Evolutionary conservation across 768 basidiomycete genomes (phyloP).

Genomic region (Auricularia heimuer): DNA sequence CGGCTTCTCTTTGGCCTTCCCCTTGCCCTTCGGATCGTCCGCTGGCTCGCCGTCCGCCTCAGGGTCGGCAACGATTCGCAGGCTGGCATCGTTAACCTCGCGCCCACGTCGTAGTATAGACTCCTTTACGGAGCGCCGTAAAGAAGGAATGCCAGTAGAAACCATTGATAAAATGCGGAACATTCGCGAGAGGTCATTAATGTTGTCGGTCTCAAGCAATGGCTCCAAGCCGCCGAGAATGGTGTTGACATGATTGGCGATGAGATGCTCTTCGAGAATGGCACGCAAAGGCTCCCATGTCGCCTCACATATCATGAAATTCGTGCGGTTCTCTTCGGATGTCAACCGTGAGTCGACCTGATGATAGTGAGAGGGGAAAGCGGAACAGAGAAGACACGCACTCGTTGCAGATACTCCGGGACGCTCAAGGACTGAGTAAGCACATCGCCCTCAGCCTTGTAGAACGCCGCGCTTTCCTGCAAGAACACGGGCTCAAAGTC

Average conservation of each 20-base stretch:
- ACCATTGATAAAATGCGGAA: conserved; percentile 68
- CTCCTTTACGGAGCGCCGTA: conserved; percentile 60
- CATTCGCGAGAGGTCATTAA: conserved; percentile 66
- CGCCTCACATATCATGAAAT: conserved; percentile 66
- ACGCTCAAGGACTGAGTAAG: conserved; percentile 70
- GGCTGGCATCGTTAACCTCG: conserved; percentile 57
- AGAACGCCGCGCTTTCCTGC: conserved; percentile 68
- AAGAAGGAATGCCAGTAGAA: conserved; percentile 48
- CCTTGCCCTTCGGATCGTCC: conserved; percentile 38
- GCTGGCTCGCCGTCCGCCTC: conserved; percentile 29
- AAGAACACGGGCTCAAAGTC: conserved; percentile 80
- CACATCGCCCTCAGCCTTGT: conserved; percentile 59
- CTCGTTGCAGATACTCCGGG: conserved; percentile 69
- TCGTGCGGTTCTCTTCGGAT: conserved; percentile 70
- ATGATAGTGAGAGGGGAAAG: not conserved
- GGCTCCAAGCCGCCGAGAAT: conserved; percentile 73
- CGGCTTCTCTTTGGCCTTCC: conserved; percentile 36
- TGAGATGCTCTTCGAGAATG: conserved; percentile 68
- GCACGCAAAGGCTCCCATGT: conserved; percentile 53
- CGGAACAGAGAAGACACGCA: conserved; percentile 27
- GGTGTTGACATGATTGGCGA: conserved; percentile 64
- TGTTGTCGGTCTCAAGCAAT: conserved; percentile 77
- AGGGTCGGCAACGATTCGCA: conserved; percentile 23
- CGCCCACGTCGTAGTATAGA: conserved; percentile 67
- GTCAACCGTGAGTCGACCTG: conserved; percentile 74